Base-by-base conservation (phyloP, 192 early-diverging fungal genomes). In the Dissophora globulifera region DNA sequence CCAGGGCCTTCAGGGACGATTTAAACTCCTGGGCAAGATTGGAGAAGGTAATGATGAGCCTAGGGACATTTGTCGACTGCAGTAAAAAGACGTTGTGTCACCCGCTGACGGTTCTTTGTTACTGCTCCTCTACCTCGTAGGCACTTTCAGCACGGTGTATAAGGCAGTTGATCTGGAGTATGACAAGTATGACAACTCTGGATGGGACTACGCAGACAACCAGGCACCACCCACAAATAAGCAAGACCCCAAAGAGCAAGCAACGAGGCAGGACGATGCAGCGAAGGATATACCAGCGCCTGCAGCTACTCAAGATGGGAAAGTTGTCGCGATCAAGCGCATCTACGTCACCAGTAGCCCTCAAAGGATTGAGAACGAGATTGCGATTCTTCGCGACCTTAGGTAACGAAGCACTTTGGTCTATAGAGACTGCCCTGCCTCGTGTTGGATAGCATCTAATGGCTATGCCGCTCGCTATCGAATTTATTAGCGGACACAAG, bases 81-180 rank as follows among this genome's bases (percentile, higher is more conserved):
- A n/a, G n/a, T n/a, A n/a, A n/a, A n/a, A n/a, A n/a, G n/a, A n/a
- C n/a, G n/a, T n/a, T n/a, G n/a, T n/a, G n/a, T n/a, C n/a, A n/a
- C n/a, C n/a, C n/a, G n/a, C n/a, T n/a, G n/a, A n/a, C n/a, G n/a
- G n/a, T n/a, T n/a, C n/a, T n/a, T n/a, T n/a, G n/a, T n/a, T n/a
- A n/a, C n/a, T n/a, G n/a, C n/a, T n/a, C n/a, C n/a, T n/a, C n/a
- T n/a, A n/a, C n/a, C n/a, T n/a, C n/a, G n/a, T 58, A 91, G 92
- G 96, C 13, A 96, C 95, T 0, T 98, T 96, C 66, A 93, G 92
- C 67, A 89, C 91, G 0, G 96, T 98, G 3, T 98, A 96, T 81
- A 94, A 92, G 68, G 94, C 95, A 3, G 65, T 93, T 15, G 94
- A 98, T 61, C 64, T 92, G 11, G 76, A 86, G 30, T 87, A 94